phyloP scores from a whole-genome alignment of 148 eudicot species.

The Nyssa sinensis region DNA sequence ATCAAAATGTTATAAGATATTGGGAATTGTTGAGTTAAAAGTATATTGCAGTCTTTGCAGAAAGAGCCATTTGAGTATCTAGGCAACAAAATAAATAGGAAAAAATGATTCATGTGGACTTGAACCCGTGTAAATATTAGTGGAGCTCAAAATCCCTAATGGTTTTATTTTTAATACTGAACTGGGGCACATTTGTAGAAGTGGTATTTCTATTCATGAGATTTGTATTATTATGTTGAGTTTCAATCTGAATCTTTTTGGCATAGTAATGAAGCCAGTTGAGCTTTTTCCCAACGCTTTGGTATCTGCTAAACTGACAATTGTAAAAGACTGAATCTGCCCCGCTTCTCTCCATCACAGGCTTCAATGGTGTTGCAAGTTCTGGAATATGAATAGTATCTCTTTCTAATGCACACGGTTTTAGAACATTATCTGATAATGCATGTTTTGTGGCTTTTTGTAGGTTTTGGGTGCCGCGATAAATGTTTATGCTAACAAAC shows the following conservation, averaged over 20 bases:
- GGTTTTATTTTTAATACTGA: not conserved
- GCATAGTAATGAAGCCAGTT: not conserved
- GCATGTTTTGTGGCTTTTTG: constrained; percentile 15
- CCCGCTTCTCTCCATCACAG: not conserved
- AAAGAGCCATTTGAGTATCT: not conserved
- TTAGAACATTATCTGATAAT: constrained; percentile 1
- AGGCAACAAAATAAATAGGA: not conserved
- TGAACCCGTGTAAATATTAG: too few relatives aligned
- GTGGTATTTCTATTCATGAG: not conserved
- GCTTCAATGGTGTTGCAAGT: not conserved
- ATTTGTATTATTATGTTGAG: not conserved
- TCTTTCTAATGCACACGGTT: not conserved
- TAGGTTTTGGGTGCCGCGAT: constrained; percentile 99
- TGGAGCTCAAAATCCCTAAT: too few relatives aligned
- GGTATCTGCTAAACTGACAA: not conserved
- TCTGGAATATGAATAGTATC: not conserved
- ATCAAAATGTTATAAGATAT: not conserved
- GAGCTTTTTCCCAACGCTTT: not conserved
- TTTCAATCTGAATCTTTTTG: not conserved
- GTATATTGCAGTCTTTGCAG: not conserved
- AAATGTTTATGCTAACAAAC: constrained; percentile 94
- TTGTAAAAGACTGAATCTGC: not conserved
- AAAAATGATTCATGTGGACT: too few relatives aligned
- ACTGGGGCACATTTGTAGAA: not conserved
- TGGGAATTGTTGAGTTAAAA: not conserved